Conservation (phyloP, 1,284 basidiomycete species). For the Laetiporus sulphureus region DNA sequence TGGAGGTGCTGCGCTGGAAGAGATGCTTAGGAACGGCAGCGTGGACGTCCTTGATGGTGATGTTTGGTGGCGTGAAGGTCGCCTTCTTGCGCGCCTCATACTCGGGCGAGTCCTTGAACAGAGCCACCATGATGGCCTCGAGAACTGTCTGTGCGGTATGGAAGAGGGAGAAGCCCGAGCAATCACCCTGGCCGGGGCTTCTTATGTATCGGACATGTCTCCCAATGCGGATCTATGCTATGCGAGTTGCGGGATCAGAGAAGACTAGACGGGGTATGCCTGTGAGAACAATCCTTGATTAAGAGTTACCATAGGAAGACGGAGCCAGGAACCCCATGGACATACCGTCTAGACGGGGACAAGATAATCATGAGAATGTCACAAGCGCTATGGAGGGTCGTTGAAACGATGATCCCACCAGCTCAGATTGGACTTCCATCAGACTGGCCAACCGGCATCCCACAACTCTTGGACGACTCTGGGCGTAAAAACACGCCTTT, state of each 20-base stretch:
- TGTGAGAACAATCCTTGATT: no score
- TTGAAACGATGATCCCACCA: no score
- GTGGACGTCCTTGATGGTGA: conserved; percentile 38
- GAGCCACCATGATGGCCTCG: conserved; percentile 1
- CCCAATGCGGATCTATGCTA: background rate
- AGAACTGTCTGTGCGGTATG: background rate
- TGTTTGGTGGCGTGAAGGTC: conserved; percentile 31
- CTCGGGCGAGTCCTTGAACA: conserved; percentile 19
- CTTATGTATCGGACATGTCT: background rate
- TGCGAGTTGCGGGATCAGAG: background rate
- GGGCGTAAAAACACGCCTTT: no score
- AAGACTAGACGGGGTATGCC: no score
- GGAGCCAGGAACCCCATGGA: no score
- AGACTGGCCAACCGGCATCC: no score
- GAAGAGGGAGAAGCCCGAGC: background rate
- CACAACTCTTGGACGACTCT: no score
- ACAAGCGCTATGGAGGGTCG: no score
- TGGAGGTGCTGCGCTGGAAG: conserved; percentile 44
- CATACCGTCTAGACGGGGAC: no score
- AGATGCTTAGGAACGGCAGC: conserved; percentile 41
- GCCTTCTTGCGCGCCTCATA: conserved; percentile 18
- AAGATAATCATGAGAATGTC: no score
- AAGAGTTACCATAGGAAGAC: no score
- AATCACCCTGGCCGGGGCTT: background rate
- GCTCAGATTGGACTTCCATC: no score